phyloP scores from a whole-genome alignment of 345 rosid genomes.

The Syzygium aromaticum region DNA sequence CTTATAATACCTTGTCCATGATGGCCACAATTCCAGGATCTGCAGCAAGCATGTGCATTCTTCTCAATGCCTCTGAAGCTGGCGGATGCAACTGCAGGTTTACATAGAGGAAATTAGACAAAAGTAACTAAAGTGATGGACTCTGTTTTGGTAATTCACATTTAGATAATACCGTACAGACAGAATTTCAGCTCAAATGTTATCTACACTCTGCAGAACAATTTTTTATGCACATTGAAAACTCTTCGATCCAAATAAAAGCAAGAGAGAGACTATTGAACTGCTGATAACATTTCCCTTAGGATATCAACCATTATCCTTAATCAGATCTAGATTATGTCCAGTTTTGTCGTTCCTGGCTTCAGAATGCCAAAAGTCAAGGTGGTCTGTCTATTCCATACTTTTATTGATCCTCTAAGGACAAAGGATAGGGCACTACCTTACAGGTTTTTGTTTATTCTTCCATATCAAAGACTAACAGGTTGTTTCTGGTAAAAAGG shows the following conservation, averaged over 20 bases:
- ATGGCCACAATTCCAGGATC: constrained; percentile 91
- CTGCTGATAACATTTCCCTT: neutral
- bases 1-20: constrained; percentile 70
- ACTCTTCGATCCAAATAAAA: neutral
- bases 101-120: neutral
- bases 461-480: neutral
- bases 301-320: neutral
- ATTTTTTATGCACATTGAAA: neutral
- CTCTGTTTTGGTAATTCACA: neutral
- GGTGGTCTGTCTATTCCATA: neutral
- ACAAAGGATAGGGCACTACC: neutral
- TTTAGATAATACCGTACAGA: neutral
- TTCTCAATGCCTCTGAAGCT: constrained; percentile 75
- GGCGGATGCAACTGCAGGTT: constrained; percentile 65
- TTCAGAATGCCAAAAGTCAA: neutral
- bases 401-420: neutral
- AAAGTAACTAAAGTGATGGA: neutral
- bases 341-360: neutral
- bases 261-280: neutral
- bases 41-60: constrained; percentile 94
- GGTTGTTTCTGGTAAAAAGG: neutral
- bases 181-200: neutral
- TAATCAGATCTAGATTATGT: neutral
- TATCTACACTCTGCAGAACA: neutral
- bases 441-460: neutral